These are phyloP conservation scores for Nothophoma quercina DNA, from an alignment of 2,329 filamentous ascomycete genomes.

Conservation along the genomic window DNA sequence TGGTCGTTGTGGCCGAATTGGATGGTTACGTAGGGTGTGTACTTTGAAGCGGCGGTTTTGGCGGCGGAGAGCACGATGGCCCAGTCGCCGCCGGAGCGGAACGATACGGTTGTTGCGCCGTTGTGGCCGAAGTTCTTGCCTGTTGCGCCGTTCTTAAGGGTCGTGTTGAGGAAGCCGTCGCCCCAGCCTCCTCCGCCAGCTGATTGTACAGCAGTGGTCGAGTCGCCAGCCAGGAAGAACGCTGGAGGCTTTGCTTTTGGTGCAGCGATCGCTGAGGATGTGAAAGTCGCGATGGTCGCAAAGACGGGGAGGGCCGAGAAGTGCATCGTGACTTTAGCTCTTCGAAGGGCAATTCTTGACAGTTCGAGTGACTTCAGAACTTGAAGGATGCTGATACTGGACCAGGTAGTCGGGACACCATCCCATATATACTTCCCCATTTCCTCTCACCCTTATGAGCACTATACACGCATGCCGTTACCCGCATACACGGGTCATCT, in stretches of 20 bases:
- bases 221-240: slow-evolving; percentile 49
- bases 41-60: slow-evolving; percentile 41
- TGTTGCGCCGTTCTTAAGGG: slow-evolving; percentile 56
- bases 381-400: too few species aligned
- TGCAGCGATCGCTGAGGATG: slow-evolving; percentile 5
- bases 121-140: slow-evolving; percentile 65
- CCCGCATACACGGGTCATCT: not conserved
- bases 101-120: slow-evolving; percentile 62
- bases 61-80: slow-evolving; percentile 55
- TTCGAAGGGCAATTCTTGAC: too few species aligned
- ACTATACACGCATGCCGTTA: not conserved
- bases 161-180: slow-evolving; percentile 61
- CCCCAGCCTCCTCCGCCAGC: slow-evolving; percentile 57
- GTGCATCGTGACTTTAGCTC: slow-evolving; percentile 2
- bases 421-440: not conserved
- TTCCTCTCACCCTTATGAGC: too few species aligned
- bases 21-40: slow-evolving; percentile 62
- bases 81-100: slow-evolving; percentile 62
- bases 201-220: slow-evolving; percentile 43
- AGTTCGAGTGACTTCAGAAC: too few species aligned
- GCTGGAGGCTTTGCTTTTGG: slow-evolving; percentile 24
- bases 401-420: not conserved
- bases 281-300: slow-evolving; percentile 6
- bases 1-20: slow-evolving; percentile 70
- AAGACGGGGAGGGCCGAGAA: slow-evolving; percentile 9